These are phyloP conservation scores for Suhomyces pyralidae DNA, from an alignment of 805 yeast species.

Conservation along the genomic window DNA sequence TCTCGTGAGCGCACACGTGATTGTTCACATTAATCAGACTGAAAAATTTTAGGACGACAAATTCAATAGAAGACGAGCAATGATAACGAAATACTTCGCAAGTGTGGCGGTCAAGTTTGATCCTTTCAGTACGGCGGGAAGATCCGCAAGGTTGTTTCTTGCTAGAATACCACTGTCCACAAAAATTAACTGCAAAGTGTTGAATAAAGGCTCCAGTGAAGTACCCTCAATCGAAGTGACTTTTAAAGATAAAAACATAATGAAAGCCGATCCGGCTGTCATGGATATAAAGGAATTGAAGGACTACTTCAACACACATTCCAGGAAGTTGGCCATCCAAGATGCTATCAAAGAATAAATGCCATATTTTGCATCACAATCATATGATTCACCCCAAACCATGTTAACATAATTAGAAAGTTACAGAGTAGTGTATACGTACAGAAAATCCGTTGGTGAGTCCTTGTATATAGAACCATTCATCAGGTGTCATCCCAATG, in stretches of 20 bases:
- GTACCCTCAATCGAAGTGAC: constrained; percentile 69
- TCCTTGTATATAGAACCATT: constrained; percentile 1
- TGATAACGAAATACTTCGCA: constrained; percentile 90
- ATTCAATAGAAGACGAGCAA: constrained; percentile 20
- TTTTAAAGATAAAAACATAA: constrained; percentile 71
- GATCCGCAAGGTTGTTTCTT: constrained; percentile 74
- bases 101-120: constrained; percentile 73
- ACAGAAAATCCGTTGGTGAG: neutral
- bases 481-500: neutral
- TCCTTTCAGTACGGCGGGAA: constrained; percentile 64
- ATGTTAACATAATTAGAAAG: neutral
- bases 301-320: constrained; percentile 72
- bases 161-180: constrained; percentile 76
- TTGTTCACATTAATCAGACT: neutral
- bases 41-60: neutral
- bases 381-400: neutral
- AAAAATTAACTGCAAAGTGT: constrained; percentile 63
- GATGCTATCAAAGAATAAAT: constrained; percentile 53
- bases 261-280: constrained; percentile 63
- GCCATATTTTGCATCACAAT: constrained; percentile 1
- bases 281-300: constrained; percentile 66
- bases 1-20: neutral
- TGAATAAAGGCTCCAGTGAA: constrained; percentile 43
- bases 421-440: too few species aligned
- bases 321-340: constrained; percentile 70